Conservation (phyloP, 2,329 filamentous ascomycete genomes). For the Fusarium cyanostomum region DNA sequence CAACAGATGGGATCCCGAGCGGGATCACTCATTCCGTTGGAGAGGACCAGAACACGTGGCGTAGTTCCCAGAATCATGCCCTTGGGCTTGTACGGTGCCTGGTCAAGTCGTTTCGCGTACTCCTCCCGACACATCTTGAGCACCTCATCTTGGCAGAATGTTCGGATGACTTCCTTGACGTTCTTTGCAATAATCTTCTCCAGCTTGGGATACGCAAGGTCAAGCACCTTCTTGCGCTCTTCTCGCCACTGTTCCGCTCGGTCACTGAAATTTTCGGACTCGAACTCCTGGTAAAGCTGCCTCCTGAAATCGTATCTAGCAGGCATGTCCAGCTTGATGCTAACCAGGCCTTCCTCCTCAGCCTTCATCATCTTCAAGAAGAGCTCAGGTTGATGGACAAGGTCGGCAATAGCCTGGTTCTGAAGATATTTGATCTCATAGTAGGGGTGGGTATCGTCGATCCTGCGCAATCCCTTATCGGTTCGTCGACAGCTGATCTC, state of each 20-base stretch:
- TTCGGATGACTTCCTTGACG: conserved; percentile 93
- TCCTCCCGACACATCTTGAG: conserved; percentile 88
- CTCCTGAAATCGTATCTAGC: conserved; percentile 79
- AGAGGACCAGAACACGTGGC: conserved; percentile 86
- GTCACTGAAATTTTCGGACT: conserved; percentile 95
- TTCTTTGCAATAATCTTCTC: conserved; percentile 87
- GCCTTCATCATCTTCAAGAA: conserved; percentile 98
- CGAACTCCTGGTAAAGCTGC: conserved; percentile 82
- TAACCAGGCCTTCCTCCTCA: conserved; percentile 90
- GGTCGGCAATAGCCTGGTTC: conserved; percentile 83
- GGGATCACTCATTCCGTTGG: conserved; percentile 81
- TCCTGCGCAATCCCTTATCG: conserved; percentile 91
- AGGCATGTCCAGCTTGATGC: conserved; percentile 82
- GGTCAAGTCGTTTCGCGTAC: conserved; percentile 89
- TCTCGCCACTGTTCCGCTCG: conserved; percentile 95
- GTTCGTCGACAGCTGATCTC: conserved; percentile 89
- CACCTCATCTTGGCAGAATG: conserved; percentile 92
- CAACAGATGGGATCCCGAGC: conserved; percentile 84
- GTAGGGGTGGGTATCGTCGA: conserved; percentile 94
- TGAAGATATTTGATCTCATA: conserved; percentile 98
- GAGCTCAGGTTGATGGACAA: conserved; percentile 85
- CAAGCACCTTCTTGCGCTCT: conserved; percentile 84
- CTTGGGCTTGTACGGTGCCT: conserved; percentile 95
- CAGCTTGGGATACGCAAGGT: conserved; percentile 81
- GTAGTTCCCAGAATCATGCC: conserved; percentile 89